Evolutionary conservation across 1,284 basidiomycete species (phyloP).

Genomic region (Abortiporus biennis): DNA sequence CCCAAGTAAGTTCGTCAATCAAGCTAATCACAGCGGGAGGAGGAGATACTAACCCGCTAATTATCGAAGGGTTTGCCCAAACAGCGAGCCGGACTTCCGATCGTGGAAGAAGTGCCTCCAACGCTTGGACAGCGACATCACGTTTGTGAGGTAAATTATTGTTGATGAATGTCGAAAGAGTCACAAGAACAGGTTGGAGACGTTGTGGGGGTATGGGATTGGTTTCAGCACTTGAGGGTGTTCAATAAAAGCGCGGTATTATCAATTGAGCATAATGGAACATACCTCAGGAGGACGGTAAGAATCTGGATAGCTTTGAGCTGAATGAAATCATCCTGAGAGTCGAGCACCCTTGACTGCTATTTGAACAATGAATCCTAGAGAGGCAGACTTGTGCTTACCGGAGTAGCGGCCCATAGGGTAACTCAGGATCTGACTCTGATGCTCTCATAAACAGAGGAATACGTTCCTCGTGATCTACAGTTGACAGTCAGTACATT

Average conservation of each 20-base stretch:
- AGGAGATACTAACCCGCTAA: constrained; percentile 46
- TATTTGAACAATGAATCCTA: not conserved
- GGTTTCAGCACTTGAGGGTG: constrained; percentile 43
- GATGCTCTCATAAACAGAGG: constrained; percentile 60
- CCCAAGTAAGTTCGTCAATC: no score
- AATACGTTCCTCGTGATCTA: constrained; percentile 78
- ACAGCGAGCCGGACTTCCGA: constrained; percentile 72
- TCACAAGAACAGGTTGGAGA: constrained; percentile 62
- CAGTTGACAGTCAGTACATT: not conserved
- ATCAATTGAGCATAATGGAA: constrained; percentile 1
- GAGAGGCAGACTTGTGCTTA: constrained; percentile 26
- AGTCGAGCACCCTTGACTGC: constrained; percentile 62
- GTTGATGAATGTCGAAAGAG: constrained; percentile 61
- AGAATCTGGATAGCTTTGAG: constrained; percentile 87
- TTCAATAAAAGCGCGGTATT: constrained; percentile 3
- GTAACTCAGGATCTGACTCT: constrained; percentile 70
- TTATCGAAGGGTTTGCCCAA: constrained; percentile 64
- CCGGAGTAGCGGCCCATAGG: constrained; percentile 83
- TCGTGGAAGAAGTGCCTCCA: constrained; percentile 82
- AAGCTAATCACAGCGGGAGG: no score
- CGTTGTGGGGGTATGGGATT: constrained; percentile 48
- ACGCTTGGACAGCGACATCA: constrained; percentile 87
- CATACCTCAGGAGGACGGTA: constrained; percentile 76
- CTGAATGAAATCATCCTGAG: constrained; percentile 91
- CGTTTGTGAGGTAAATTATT: constrained; percentile 63